Base-by-base conservation (phyloP, 2,329 filamentous ascomycete species). In the Fusarium circinatum region DNA sequence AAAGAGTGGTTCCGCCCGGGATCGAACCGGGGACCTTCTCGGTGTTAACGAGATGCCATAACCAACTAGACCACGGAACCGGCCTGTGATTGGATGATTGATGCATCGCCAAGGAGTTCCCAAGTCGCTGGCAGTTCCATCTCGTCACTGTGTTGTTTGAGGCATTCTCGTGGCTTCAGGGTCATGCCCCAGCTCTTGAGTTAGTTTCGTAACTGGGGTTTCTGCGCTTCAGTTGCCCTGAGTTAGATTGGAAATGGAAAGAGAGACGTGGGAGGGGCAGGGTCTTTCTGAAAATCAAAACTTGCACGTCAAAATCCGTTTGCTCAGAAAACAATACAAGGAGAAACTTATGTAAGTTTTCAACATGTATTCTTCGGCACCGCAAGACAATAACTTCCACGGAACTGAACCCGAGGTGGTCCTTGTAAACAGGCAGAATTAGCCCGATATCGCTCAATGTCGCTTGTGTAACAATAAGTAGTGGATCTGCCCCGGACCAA, bases 91-190 rank as follows among this genome's bases (percentile, higher is more conserved):
- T 65, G 62, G 62, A 24, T 55, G 39, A 32, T 5, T 13, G 14
- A 3, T 2, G 0, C 1, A 0, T 0, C 6, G 0, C 10, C 4
- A n/a, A 8, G 1, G 32, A 0, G 1, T 0, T 11, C 4, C 0
- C 18, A 45, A 28, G 54, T 32, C 4, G 14, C 9, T 22, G n/a
- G 9, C 3, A 0, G 9, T 17, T 4, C 2, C 17, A 5, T 26
- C 6, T 20, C 11, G 1, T 0, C 6, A 2, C 3, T 36, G 32
- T 8, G 18, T 22, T 34, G 49, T 7, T 13, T 3, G 5, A 17
- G 5, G 13, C 18, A 6, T 20, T 3, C 4, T 38, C 18, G 2
- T 9, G 8, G 6, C 13, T 26, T 17, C n/a, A 24, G 15, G 10
- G 1, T 9, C 3, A 6, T n/a, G 10, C 5, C 3, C 22, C 2